A percentile compares a stretch with the other conserved stretches of the same genome.
These are phyloP conservation scores for Croton laevigatus DNA, from an alignment of 441 rosid species.

Conservation along the genomic window DNA sequence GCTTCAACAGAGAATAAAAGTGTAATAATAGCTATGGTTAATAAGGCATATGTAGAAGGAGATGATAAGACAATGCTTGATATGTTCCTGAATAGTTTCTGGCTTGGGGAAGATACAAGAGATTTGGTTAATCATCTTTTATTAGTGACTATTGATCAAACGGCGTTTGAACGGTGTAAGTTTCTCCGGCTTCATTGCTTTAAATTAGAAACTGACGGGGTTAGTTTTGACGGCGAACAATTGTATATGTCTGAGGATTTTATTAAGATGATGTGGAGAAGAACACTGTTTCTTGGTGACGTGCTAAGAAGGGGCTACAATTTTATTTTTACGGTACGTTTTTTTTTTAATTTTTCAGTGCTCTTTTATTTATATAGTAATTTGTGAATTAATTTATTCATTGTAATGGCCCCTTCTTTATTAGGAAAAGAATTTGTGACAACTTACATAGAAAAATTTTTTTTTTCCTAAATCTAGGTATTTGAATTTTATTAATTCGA, in stretches of 20 bases:
- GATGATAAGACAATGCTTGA: constrained; percentile 42
- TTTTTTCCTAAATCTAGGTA: no score
- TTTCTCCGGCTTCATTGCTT: constrained; percentile 48
- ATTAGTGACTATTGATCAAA: constrained; percentile 37
- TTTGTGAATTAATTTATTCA: neutral
- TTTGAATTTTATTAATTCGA: no score
- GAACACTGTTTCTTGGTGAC: constrained; percentile 38
- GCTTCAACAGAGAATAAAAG: constrained; percentile 35
- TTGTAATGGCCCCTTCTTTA: no score
- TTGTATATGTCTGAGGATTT: constrained; percentile 43
- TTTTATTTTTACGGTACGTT: constrained; percentile 47
- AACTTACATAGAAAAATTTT: no score
- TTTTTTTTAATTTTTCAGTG: neutral
- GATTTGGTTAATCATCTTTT: constrained; percentile 35
- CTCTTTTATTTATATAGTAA: no score
- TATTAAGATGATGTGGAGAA: constrained; percentile 51
- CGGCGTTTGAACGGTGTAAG: constrained; percentile 41
- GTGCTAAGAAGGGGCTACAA: constrained; percentile 42
- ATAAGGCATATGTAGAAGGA: constrained; percentile 44
- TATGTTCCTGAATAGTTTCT: constrained; percentile 43
- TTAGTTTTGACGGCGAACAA: constrained; percentile 30
- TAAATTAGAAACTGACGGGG: constrained; percentile 35
- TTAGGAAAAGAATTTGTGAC: no score
- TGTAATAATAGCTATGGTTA: constrained; percentile 42
- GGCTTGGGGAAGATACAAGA: constrained; percentile 42